Base-by-base conservation (phyloP, 257 asterid genomes). In the Fraxinus cuspidata region DNA sequence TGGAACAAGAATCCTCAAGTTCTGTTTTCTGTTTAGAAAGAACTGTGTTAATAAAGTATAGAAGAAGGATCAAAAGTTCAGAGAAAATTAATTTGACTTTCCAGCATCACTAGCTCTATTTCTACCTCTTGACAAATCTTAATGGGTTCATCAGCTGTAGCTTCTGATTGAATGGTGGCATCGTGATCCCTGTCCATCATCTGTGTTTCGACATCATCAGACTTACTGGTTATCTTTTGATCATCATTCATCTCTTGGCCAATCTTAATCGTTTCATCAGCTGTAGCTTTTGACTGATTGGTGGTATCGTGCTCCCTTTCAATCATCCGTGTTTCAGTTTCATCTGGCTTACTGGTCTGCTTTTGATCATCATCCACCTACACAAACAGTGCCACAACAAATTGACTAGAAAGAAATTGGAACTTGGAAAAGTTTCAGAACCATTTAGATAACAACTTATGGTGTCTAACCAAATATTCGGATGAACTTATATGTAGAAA, bases 11-110 rank as follows among this genome's bases (percentile, higher is more conserved):
- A 38, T 47, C 76, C 35, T 75, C 51, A 18, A 75, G 71, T 29
- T 79, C 72, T 67, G 67, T 75, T 56, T 74, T 72, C 86, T 83
- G 74, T 67, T 76, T 38, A 25, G 32, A 65, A 35, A 7, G 71
- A 10, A 34, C 51, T 38, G 40, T 58, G 21, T 15, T 42, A 67
- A n/a, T 53, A 29, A 66, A 64, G 31, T 72, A 37, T 31, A 35
- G 31, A 35, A 3, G 23, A 16, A 37, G 34, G 71, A 18, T 47
- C 25, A 71, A 27, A 66, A 49, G 25, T 21, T 73, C 35, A 32
- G 35, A 32, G 35, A 32, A 6, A 68, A 49, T 42, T 27, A 67
- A 63, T 42, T 53, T 23, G 63, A 49, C 32, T 69, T 31, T 69
- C 25, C 23, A n/a, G 27, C 63, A 37, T n/a, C 63, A 15, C 7